phyloP scores from a whole-genome alignment of 441 rosid species.

The Populus hybrid region DNA sequence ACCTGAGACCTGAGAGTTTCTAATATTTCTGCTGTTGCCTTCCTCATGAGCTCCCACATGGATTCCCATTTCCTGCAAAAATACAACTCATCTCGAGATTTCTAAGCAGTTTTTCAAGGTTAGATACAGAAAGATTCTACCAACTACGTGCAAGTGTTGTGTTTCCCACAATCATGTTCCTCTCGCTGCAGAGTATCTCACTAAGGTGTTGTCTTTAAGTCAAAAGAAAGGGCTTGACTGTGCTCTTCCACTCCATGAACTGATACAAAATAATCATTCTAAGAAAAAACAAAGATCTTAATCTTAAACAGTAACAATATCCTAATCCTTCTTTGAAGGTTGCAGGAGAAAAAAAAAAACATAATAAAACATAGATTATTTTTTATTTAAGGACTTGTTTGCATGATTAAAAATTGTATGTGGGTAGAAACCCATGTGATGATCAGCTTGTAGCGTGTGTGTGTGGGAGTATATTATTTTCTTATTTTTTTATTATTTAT shows the following conservation, averaged over 20 bases:
- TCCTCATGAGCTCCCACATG: not conserved
- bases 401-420: not conserved
- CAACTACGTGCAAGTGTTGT: not conserved
- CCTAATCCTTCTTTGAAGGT: too few species aligned
- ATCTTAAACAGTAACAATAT: too few species aligned
- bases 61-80: not conserved
- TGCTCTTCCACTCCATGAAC: not conserved
- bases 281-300: too few species aligned
- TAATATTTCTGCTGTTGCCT: not conserved
- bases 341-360: too few species aligned
- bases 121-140: not conserved
- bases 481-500: too few species aligned
- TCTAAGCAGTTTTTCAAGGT: not conserved
- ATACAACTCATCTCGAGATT: not conserved
- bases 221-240: not conserved
- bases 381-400: not conserved
- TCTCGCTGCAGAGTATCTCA: not conserved
- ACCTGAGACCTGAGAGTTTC: not conserved
- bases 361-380: too few species aligned
- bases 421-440: too few species aligned
- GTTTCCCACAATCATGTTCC: not conserved
- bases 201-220: not conserved
- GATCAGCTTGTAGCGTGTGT: too few species aligned
- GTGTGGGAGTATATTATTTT: too few species aligned
- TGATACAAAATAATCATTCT: not conserved